phyloP scores from a whole-genome alignment of 305 asterid genomes.

The Fraxinus dipetala region DNA sequence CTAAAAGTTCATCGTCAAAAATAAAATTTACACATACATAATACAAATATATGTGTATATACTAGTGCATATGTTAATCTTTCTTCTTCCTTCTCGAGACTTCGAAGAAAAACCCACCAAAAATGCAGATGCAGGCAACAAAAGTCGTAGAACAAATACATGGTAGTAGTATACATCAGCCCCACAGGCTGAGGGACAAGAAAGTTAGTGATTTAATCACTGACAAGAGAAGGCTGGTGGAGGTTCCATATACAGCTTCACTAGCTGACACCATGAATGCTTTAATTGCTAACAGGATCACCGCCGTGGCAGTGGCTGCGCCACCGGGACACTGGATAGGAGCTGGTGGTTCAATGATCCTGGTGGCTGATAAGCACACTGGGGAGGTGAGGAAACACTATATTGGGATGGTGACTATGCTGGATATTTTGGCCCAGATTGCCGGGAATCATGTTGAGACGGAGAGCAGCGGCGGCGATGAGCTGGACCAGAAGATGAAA shows the following conservation, averaged over 20 bases:
- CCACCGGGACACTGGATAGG: slow-evolving; percentile 99
- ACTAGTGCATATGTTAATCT: not conserved
- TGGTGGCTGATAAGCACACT: slow-evolving; percentile 82
- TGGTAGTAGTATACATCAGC: slow-evolving; percentile 17
- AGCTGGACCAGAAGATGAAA: slow-evolving; percentile 55
- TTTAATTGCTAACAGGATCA: slow-evolving; percentile 57
- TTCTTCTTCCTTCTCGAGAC: not conserved
- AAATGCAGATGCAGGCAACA: slow-evolving; percentile 28
- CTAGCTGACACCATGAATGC: slow-evolving; percentile 73
- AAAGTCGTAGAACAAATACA: not conserved
- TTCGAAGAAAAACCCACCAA: not conserved
- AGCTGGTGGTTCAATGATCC: slow-evolving; percentile 93
- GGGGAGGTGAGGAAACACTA: slow-evolving; percentile 86
- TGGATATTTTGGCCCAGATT: slow-evolving; percentile 73
- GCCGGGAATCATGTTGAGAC: slow-evolving; percentile 38
- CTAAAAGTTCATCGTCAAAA: not conserved
- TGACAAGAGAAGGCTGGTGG: slow-evolving; percentile 61
- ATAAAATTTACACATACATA: not conserved
- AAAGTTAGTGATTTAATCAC: slow-evolving; percentile 52
- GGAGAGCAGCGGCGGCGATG: slow-evolving; percentile 18
- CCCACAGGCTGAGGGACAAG: slow-evolving; percentile 44
- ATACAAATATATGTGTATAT: not conserved
- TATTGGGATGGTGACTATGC: slow-evolving; percentile 87
- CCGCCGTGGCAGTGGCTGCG: slow-evolving; percentile 88
- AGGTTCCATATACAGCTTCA: slow-evolving; percentile 88